These are phyloP conservation scores for Botrytis medusae DNA, from an alignment of 2,329 filamentous ascomycete species.

Conservation along the genomic window DNA sequence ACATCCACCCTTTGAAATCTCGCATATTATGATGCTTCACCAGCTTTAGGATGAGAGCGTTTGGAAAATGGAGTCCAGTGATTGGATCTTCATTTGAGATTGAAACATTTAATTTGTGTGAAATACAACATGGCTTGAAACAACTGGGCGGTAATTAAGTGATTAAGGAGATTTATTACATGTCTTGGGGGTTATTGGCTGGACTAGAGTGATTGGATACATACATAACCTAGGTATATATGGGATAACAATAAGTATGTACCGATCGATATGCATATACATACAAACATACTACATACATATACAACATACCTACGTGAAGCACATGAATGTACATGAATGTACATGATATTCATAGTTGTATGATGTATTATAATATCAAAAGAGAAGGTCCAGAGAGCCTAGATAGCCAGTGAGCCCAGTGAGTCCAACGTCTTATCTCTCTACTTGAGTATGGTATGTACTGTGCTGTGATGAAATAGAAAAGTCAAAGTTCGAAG, in stretches of 20 bases:
- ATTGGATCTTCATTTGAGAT: slow-evolving; percentile 14
- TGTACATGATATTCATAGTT: not conserved
- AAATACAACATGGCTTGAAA: slow-evolving; percentile 12
- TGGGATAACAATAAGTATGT: too few species aligned
- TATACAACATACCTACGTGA: not conserved
- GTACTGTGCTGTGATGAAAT: not conserved
- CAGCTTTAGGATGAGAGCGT: not conserved
- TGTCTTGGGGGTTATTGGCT: not conserved
- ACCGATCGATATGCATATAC: too few species aligned
- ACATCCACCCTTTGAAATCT: not conserved
- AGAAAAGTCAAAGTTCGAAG: not conserved
- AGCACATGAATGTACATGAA: not conserved
- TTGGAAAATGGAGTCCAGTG: not conserved
- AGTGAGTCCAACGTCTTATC: not conserved
- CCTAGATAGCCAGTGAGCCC: not conserved
- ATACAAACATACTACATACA: too few species aligned
- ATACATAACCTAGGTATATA: too few species aligned
- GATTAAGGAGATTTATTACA: not conserved
- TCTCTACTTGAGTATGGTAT: not conserved
- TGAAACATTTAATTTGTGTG: slow-evolving; percentile 18
- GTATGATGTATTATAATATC: not conserved
- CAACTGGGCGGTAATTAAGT: not conserved
- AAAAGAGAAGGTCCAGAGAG: not conserved
- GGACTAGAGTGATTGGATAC: not conserved
- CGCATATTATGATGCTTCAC: not conserved